Percentiles rank a stretch among this genome's conserved stretches.
These are phyloP conservation scores for Ophiostoma montium DNA, from an alignment of 2,329 filamentous ascomycete genomes.

Conservation along the genomic window DNA sequence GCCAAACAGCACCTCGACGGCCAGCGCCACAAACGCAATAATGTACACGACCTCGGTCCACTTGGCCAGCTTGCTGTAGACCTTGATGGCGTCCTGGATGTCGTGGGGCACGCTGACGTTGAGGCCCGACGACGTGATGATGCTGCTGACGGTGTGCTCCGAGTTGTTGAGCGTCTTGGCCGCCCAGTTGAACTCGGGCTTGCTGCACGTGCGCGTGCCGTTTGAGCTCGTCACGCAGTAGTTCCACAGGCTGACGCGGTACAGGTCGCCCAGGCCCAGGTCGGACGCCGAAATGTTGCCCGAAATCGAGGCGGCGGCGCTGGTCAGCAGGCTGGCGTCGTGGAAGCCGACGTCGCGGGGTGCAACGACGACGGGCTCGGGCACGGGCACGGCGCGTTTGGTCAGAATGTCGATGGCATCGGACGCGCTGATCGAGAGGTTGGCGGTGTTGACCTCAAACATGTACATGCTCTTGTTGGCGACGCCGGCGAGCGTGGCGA, in stretches of 20 bases:
- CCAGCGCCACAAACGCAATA: slow-evolving; percentile 55
- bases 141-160: slow-evolving; percentile 35
- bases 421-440: slow-evolving; percentile 34
- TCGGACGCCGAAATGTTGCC: slow-evolving; percentile 41
- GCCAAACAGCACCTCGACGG: slow-evolving; percentile 60
- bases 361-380: background rate
- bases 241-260: slow-evolving; percentile 73
- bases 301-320: slow-evolving; percentile 11
- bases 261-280: slow-evolving; percentile 57
- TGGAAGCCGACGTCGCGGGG: slow-evolving; percentile 3
- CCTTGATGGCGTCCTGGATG: slow-evolving; percentile 51
- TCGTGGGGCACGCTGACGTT: slow-evolving; percentile 51
- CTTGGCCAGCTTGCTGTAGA: slow-evolving; percentile 59
- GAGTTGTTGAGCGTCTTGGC: slow-evolving; percentile 55
- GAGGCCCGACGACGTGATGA: slow-evolving; percentile 32
- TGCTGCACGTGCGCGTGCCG: slow-evolving; percentile 51
- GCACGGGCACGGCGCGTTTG: background rate
- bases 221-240: slow-evolving; percentile 58
- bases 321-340: slow-evolving; percentile 6
- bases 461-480: slow-evolving; percentile 41
- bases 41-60: slow-evolving; percentile 78
- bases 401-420: slow-evolving; percentile 8
- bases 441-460: slow-evolving; percentile 46
- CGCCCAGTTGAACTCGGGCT: slow-evolving; percentile 62
- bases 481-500: slow-evolving; percentile 41